Evolutionary conservation across 2,329 filamentous ascomycete species (phyloP).

Genomic region (Hypoxylon sp.): DNA sequence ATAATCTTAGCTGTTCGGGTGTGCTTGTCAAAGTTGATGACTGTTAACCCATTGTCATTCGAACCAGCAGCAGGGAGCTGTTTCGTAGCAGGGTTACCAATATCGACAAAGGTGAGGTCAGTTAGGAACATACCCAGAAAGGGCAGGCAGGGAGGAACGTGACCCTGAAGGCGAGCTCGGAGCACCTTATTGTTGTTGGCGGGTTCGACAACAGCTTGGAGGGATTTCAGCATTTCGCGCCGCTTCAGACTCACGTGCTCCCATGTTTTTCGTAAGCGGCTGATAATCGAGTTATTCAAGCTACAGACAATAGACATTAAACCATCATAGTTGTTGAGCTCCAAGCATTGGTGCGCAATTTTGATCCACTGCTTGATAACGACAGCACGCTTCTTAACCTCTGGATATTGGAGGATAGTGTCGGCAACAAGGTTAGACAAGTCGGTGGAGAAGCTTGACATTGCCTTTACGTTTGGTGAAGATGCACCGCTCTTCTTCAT

Average conservation of each 20-base stretch:
- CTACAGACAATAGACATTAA: slow-evolving; percentile 98
- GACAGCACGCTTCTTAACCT: slow-evolving; percentile 89
- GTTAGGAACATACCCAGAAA: slow-evolving; percentile 98
- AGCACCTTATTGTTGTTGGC: slow-evolving; percentile 92
- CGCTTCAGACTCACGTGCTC: slow-evolving; percentile 87
- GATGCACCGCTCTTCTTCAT: slow-evolving; percentile 86
- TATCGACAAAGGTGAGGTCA: slow-evolving; percentile 94
- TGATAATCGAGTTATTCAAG: slow-evolving; percentile 90
- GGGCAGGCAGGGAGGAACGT: slow-evolving; percentile 91
- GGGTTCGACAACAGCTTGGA: slow-evolving; percentile 89
- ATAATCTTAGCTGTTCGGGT: slow-evolving; percentile 95
- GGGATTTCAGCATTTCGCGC: slow-evolving; percentile 80
- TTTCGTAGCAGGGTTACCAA: slow-evolving; percentile 89
- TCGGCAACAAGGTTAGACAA: slow-evolving; percentile 93
- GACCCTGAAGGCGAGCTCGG: slow-evolving; percentile 83
- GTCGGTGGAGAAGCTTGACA: slow-evolving; percentile 93
- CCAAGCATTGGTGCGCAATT: slow-evolving; percentile 85
- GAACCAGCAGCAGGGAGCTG: slow-evolving; percentile 71
- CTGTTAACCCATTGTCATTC: slow-evolving; percentile 75
- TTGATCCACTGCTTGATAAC: slow-evolving; percentile 99
- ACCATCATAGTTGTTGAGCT: slow-evolving; percentile 95
- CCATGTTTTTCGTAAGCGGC: slow-evolving; percentile 91
- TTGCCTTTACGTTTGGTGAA: slow-evolving; percentile 90
- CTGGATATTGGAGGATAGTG: slow-evolving; percentile 88
- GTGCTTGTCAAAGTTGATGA: slow-evolving; percentile 99